Conservation (phyloP, 2,329 filamentous ascomycete species). For the Sarocladium brachiariae region DNA sequence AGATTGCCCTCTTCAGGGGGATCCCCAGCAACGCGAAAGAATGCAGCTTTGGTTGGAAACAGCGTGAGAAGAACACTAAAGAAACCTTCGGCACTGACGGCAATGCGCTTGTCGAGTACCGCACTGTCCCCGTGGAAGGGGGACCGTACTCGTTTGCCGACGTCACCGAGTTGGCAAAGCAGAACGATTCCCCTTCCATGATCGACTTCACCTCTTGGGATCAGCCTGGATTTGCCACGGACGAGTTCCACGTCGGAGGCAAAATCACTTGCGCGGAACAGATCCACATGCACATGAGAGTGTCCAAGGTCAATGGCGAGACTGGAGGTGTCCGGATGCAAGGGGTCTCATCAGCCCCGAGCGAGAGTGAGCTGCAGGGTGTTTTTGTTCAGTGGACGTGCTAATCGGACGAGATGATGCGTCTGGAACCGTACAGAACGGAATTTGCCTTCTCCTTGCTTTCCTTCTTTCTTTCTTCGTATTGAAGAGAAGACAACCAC, state of each 20-base stretch:
- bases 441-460: too few species aligned
- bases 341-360: neutral
- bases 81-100: neutral
- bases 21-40: neutral
- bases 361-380: constrained; percentile 1
- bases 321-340: neutral
- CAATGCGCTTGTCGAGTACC: constrained; percentile 4
- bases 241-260: constrained; percentile 2
- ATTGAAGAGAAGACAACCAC: too few species aligned
- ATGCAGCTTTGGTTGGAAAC: constrained; percentile 1
- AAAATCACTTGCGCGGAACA: neutral
- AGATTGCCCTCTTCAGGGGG: neutral
- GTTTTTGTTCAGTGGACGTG: neutral
- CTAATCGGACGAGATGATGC: neutral
- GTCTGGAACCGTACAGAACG: too few species aligned
- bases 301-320: neutral
- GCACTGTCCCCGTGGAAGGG: neutral
- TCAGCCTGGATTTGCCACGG: neutral
- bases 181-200: neutral
- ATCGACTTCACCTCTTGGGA: constrained; percentile 4
- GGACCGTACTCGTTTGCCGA: neutral
- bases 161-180: neutral
- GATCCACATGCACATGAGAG: neutral
- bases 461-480: too few species aligned
- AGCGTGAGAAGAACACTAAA: neutral